Conservation (phyloP, 2,329 filamentous ascomycete species). For the Didymella exigua region DNA sequence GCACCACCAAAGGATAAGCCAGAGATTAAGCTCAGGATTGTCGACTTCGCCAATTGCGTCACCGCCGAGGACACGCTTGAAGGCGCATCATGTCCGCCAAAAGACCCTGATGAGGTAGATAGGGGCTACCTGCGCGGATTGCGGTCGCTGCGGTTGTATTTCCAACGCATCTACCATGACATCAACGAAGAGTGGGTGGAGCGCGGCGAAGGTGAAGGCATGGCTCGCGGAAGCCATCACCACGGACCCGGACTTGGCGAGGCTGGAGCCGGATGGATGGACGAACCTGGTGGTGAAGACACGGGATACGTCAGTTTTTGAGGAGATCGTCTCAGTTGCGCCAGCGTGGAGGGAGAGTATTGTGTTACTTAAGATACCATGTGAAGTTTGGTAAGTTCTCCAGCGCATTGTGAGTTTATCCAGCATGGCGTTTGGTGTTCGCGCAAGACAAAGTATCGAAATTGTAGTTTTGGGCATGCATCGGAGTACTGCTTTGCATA, state of each 20-base stretch:
- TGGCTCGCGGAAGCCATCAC: constrained; percentile 38
- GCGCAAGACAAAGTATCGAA: constrained; percentile 17
- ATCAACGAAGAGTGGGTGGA: constrained; percentile 59
- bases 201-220: constrained; percentile 50
- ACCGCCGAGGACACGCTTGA: constrained; percentile 76
- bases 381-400: constrained; percentile 4
- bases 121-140: constrained; percentile 87
- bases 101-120: constrained; percentile 80
- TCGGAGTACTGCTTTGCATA: constrained; percentile 9
- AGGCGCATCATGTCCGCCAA: constrained; percentile 74
- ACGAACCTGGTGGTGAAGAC: constrained; percentile 42
- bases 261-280: constrained; percentile 43
- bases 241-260: constrained; percentile 43
- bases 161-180: constrained; percentile 84
- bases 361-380: constrained; percentile 5
- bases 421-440: constrained; percentile 19
- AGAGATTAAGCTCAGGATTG: constrained; percentile 90
- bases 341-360: neutral
- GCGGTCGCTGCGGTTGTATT: constrained; percentile 78
- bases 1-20: constrained; percentile 37
- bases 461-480: constrained; percentile 14
- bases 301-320: constrained; percentile 48
- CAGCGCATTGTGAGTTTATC: constrained; percentile 2
- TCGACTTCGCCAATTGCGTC: constrained; percentile 97
- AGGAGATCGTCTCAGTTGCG: neutral